Base-by-base conservation (phyloP, 73 alveolate genomes). In the Effrenium voratum region DNA sequence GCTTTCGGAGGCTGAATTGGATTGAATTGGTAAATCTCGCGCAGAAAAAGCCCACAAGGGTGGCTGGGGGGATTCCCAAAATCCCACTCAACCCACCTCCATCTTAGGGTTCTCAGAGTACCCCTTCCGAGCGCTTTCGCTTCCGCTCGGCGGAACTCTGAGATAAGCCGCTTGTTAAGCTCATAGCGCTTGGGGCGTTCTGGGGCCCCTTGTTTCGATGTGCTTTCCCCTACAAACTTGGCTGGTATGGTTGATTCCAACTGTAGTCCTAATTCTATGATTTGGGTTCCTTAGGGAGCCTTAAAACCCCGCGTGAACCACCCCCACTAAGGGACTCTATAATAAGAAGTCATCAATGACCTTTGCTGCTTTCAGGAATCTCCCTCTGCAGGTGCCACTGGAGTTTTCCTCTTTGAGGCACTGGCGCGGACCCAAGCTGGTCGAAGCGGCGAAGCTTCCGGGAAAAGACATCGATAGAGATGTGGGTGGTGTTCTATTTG, bases 321-420 rank as follows among this genome's bases (percentile, higher is more conserved):
- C 26, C 26, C 63, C 26, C 63, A 22, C 16, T 57, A 57, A 22
- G 28, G 16, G 0, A 1, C 16, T 57, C 16, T 57, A 34, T 41
- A 66, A 34, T 24, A 34, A 26, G 77, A 66, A 19, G 36, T 28
- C 38, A 66, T 32, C 77, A 40, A 10, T 66, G 41, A 10, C 13
- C 5, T 19, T 32, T 1, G 79, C 40, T 28, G 79, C 79, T 24
- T 13, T 72, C 1, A n/a, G n/a, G n/a, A n/a, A n/a, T n/a, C n/a
- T n/a, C n/a, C n/a, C 63, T 19, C 30, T 3, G 46, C 76, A 85
- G 94, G 94, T 85, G 26, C 94, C 94, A 22, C 43, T 85, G 94
- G 94, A 85, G 94, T 85, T 85, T 47, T 30, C 45, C 49, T 85
- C 94, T 12, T 63, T 85, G 47, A 52, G 81, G 22, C 94, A 85